Conservation (phyloP, 2,329 filamentous ascomycete species). For the Calonectria pseudoturangicola region DNA sequence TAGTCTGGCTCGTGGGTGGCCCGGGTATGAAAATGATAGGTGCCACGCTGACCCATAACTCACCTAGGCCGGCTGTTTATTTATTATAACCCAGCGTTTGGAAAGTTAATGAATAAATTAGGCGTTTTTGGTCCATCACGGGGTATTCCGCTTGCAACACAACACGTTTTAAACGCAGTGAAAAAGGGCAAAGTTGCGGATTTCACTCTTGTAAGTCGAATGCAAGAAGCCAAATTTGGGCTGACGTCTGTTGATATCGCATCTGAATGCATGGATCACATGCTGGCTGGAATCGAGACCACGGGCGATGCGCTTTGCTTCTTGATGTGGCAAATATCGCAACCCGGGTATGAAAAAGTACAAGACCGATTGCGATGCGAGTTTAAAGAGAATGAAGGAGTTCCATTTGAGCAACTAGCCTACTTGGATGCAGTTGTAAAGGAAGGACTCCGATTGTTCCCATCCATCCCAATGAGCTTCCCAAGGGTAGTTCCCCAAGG, state of each 20-base stretch:
- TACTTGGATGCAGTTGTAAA: constrained; percentile 46
- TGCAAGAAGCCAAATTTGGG: constrained; percentile 40
- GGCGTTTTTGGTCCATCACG: constrained; percentile 43
- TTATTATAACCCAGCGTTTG: constrained; percentile 37
- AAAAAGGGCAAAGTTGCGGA: constrained; percentile 30
- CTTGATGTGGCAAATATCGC: constrained; percentile 47
- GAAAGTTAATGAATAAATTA: constrained; percentile 19
- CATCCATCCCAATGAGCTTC: constrained; percentile 42
- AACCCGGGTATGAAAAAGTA: constrained; percentile 33
- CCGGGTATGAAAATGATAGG: neutral
- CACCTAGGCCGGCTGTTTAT: constrained; percentile 32
- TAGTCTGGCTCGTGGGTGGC: constrained; percentile 39
- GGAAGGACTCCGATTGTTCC: constrained; percentile 42
- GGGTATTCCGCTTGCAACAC: constrained; percentile 27
- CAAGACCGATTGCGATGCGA: constrained; percentile 34
- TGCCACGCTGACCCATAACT: neutral
- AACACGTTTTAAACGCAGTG: constrained; percentile 38
- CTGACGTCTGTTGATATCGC: constrained; percentile 38
- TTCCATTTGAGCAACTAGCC: constrained; percentile 29
- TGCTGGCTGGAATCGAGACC: constrained; percentile 47
- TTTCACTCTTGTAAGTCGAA: constrained; percentile 42
- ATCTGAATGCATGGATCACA: constrained; percentile 49
- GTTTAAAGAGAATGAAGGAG: constrained; percentile 2
- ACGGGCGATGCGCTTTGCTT: constrained; percentile 49
- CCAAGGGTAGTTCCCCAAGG: constrained; percentile 38